These are phyloP conservation scores for Chaetomium cochliodes DNA, from an alignment of 495 filamentous ascomycete species.

Conservation along the genomic window DNA sequence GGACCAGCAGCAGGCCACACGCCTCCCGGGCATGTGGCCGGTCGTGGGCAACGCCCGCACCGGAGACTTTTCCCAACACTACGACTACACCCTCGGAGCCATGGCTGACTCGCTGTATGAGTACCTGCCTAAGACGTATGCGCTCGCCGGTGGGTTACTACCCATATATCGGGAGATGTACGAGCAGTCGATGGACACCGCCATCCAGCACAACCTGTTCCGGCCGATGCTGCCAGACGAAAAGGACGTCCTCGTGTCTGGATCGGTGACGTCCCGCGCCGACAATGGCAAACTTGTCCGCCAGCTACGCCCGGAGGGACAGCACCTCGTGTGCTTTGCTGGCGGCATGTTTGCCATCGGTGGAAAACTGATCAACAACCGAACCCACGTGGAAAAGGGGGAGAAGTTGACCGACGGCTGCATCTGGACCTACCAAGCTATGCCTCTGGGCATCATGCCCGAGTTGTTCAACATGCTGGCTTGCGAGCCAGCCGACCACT, in stretches of 20 bases:
- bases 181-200: slow-evolving; percentile 61
- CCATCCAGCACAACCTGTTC: slow-evolving; percentile 67
- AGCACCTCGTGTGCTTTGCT: slow-evolving; percentile 63
- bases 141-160: slow-evolving; percentile 69
- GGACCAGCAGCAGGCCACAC: slow-evolving; percentile 60
- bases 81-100: slow-evolving; percentile 65
- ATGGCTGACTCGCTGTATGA: slow-evolving; percentile 81
- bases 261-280: slow-evolving; percentile 55
- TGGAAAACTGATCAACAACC: slow-evolving; percentile 64
- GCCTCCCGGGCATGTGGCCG: slow-evolving; percentile 63
- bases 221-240: slow-evolving; percentile 56
- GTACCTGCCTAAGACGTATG: slow-evolving; percentile 71
- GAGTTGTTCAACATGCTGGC: slow-evolving; percentile 62
- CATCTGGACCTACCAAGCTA: slow-evolving; percentile 76
- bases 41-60: slow-evolving; percentile 39
- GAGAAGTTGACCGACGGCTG: slow-evolving; percentile 77
- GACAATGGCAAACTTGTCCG: slow-evolving; percentile 63
- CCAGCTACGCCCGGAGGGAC: slow-evolving; percentile 42
- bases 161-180: slow-evolving; percentile 78
- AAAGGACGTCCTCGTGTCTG: slow-evolving; percentile 48
- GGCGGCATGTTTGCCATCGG: slow-evolving; percentile 85
- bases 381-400: slow-evolving; percentile 67
- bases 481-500: slow-evolving; percentile 59
- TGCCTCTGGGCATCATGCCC: slow-evolving; percentile 78
- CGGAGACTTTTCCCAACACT: slow-evolving; percentile 33